Percentiles rank a stretch among this genome's conserved stretches.
Conservation (phyloP, 2,329 filamentous ascomycete species). For the Colletotrichum cuscutae region DNA sequence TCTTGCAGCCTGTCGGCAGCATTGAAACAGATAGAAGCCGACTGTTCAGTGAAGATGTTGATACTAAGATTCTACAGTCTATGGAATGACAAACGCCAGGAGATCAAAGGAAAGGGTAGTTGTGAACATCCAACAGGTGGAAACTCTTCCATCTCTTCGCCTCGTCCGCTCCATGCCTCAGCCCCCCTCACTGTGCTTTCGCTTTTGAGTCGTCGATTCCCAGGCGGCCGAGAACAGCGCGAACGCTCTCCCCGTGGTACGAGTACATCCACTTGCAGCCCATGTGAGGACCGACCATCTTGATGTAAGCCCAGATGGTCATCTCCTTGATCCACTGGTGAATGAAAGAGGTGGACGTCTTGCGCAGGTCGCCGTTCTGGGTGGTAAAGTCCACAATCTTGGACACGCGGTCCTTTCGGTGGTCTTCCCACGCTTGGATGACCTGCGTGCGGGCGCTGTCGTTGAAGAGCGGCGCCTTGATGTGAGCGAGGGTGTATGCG, state of each 20-base stretch:
- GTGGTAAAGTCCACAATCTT: background rate
- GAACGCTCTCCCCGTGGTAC: background rate
- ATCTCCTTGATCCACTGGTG: background rate
- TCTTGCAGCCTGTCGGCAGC: fast-evolving
- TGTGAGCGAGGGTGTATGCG: background rate
- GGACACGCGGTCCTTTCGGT: background rate
- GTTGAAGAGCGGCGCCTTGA: background rate
- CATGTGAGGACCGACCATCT: background rate
- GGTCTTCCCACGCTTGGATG: background rate
- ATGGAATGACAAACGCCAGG: background rate
- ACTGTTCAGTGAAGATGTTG: no score
- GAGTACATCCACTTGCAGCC: background rate
- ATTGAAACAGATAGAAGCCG: no score
- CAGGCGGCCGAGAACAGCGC: background rate
- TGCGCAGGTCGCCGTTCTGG: background rate
- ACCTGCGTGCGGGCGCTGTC: background rate
- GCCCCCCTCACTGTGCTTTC: background rate
- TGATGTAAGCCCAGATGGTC: background rate
- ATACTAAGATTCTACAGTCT: background rate
- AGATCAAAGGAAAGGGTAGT: background rate
- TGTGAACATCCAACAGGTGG: no score
- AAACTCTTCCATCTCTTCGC: no score
- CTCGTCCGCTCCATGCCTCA: no score
- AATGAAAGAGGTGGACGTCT: background rate
- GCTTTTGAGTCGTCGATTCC: background rate